A percentile compares a stretch with the other conserved stretches of the same genome.
Conservation (phyloP, 139 green algal genomes). For the Chlamydomonas sp. region DNA sequence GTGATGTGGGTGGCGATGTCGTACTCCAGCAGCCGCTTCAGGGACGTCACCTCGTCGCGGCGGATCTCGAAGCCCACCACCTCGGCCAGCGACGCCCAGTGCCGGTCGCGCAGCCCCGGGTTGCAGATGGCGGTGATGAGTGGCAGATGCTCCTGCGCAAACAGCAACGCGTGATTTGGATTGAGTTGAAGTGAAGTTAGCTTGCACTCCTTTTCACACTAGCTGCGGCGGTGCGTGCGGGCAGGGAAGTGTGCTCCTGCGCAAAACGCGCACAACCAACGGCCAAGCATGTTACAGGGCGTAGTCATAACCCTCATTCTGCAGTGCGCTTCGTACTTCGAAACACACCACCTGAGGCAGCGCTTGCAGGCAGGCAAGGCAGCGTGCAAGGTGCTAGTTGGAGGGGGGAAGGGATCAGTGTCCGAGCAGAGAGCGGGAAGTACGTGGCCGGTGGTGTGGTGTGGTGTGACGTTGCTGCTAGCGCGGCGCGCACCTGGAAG, state of each 20-base stretch:
- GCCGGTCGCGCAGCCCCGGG: slow-evolving; percentile 73
- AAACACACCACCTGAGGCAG: too few species aligned
- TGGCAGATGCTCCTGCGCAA: slow-evolving; percentile 59
- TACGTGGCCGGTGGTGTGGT: not conserved
- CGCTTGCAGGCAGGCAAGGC: too few species aligned
- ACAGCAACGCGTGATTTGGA: too few species aligned
- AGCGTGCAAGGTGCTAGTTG: not conserved
- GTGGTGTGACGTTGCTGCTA: not conserved
- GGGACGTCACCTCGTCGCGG: slow-evolving; percentile 68
- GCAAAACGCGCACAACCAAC: too few species aligned
- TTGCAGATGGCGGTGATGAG: slow-evolving; percentile 83
- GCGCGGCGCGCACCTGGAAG: slow-evolving; percentile 54
- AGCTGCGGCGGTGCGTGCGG: too few species aligned
- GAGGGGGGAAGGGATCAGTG: not conserved
- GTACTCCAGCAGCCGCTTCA: slow-evolving; percentile 74
- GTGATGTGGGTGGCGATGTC: slow-evolving; percentile 64
- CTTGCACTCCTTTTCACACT: too few species aligned
- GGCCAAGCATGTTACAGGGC: too few species aligned
- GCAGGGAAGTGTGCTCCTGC: too few species aligned
- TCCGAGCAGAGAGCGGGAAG: not conserved
- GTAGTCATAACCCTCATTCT: too few species aligned
- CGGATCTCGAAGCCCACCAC: slow-evolving; percentile 79
- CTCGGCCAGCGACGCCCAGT: slow-evolving; percentile 76
- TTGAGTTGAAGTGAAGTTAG: too few species aligned
- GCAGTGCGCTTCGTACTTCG: too few species aligned